phyloP scores from a whole-genome alignment of 768 basidiomycete genomes.

The Nidularia sp. region DNA sequence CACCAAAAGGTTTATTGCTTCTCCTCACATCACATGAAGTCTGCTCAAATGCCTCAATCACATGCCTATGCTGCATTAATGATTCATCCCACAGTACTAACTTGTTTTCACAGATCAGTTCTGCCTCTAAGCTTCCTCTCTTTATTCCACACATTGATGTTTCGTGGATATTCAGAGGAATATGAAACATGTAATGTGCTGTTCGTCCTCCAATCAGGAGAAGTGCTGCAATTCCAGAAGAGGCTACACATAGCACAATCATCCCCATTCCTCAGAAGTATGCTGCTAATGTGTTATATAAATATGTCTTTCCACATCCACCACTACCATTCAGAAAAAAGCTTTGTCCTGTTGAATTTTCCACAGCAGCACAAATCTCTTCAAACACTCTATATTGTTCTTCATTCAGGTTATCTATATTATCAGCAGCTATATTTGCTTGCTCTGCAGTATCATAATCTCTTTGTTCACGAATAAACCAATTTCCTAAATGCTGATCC shows the following conservation, averaged over 20 bases:
- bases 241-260: conserved; percentile 44
- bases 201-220: conserved; percentile 40
- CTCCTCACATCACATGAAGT: conserved; percentile 27
- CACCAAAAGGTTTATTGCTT: conserved; percentile 33
- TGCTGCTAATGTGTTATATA: conserved; percentile 30
- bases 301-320: conserved; percentile 42
- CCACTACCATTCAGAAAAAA: conserved; percentile 43
- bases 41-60: conserved; percentile 33
- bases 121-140: background rate
- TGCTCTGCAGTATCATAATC: too few relatives aligned
- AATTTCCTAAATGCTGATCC: too few relatives aligned
- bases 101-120: background rate
- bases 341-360: conserved; percentile 5
- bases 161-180: conserved; percentile 31
- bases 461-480: too few relatives aligned
- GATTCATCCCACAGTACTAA: conserved; percentile 38
- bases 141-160: conserved; percentile 6
- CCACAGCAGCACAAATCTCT: conserved; percentile 19
- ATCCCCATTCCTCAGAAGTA: conserved; percentile 14
- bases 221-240: conserved; percentile 43
- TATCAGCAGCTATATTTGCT: too few relatives aligned
- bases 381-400: conserved; percentile 20
- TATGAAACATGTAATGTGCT: conserved; percentile 44
- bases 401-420: too few relatives aligned
- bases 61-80: conserved; percentile 30